Base-by-base conservation (phyloP, 2,329 filamentous ascomycete genomes). In the Albophoma yamanashiensis region DNA sequence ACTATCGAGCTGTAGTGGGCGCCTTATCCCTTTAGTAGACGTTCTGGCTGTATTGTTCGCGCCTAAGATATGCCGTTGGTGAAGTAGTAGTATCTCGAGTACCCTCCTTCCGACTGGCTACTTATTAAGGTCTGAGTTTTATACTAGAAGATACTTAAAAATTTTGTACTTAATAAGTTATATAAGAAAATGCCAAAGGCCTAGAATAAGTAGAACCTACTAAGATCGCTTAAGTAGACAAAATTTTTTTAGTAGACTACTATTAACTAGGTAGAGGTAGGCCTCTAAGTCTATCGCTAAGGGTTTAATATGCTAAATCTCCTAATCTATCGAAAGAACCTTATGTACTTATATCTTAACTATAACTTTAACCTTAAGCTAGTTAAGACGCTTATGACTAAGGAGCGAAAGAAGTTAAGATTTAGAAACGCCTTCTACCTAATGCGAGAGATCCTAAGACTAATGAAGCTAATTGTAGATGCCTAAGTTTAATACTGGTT, bases 281-380 rank as follows among this genome's bases (percentile, higher is more conserved):
- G 95, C 77, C 82, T 99, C 70, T 94, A 99, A 77, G 94, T 99
- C 63, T 99, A 94, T 73, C 87, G 94, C 57, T 95, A 99, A 73
- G 94, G 94, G 59, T 99, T 97, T 81, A 99, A 99, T 76, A 99
- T 99, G 93, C 80, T 99, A 61, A 99, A 99, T 69, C 80, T 99
- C 58, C 80, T 99, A 66, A 99, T 99, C 66, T 95, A 99, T 72
- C 89, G 94, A 69, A 99, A 99, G 81, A 99, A 99, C 74, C 78
- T 99, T 67, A 99, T 95, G 0, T 99, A 99, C 71, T 83, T 99
- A 60, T 94, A 99, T 80, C 86, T 99, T 59, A 95, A 99, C 71
- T 99, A 97, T 80, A 99, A 99, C 76, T 99, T 99, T 81, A 99
- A 99, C 75, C 71, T 99, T 74, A 99, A 99, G 79, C 94, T 95